phyloP scores from a whole-genome alignment of 73 alveolate genomes.

The Blepharisma japonicum region DNA sequence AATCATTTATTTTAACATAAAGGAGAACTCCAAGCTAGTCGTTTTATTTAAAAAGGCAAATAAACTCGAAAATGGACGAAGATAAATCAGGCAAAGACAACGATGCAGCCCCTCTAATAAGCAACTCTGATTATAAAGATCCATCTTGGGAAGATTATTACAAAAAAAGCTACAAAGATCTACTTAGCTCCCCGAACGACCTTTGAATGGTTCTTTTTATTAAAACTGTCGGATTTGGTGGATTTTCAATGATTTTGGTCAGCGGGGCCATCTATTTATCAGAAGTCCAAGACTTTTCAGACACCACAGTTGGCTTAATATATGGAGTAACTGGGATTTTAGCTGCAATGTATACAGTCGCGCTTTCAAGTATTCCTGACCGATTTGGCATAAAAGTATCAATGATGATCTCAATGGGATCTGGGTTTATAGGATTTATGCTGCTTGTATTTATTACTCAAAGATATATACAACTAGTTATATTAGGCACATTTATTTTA shows the following conservation, averaged over 20 bases:
- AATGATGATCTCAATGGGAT: neutral
- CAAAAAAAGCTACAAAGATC: slow-evolving; percentile 5
- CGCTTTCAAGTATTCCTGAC: neutral
- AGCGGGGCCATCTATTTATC: neutral
- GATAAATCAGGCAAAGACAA: no score
- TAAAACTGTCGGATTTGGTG: neutral
- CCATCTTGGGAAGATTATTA: neutral
- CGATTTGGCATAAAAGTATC: neutral
- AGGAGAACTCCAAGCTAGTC: no score
- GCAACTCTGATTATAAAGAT: no score
- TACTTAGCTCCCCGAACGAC: neutral
- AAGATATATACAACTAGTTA: no score
- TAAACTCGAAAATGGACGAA: no score
- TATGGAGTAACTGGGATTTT: neutral
- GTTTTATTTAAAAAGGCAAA: no score
- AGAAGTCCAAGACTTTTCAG: neutral
- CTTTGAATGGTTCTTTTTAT: slow-evolving; percentile 11
- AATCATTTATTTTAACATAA: no score
- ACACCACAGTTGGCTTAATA: neutral
- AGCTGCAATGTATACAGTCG: neutral
- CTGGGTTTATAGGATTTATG: no score
- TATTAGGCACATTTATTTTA: no score
- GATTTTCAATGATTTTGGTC: neutral
- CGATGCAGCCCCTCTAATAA: no score
- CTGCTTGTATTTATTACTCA: no score